Base-by-base conservation (phyloP, 345 rosid genomes). In the Salix purpurea region DNA sequence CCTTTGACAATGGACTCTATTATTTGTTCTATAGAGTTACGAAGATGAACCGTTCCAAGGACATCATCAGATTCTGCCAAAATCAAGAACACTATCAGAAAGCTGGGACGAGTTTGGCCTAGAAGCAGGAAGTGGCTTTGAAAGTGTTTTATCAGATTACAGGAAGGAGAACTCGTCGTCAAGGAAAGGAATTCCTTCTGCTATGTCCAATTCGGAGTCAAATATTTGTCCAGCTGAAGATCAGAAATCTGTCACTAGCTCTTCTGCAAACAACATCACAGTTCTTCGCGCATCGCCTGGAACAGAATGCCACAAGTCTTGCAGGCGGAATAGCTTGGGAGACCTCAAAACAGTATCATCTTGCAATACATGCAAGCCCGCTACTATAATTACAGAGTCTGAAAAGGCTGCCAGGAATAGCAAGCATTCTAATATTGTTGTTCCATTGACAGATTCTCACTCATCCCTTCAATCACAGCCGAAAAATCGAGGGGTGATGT, bases 371-470 rank as follows among this genome's bases (percentile, higher is more conserved):
- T 87, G 88, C 92, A 88, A 78, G 81, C 95, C 91, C 0, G 89
- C 90, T 6, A 65, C 76, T n/a, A 72, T 85, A 36, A 60, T 77
- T 8, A 52, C 85, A 0, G 91, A 81, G 16, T 77, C 88, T 12
- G 93, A 88, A 39, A 77, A 65, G 36, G 77, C 76, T 30, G 65
- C 46, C 42, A 85, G 82, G 82, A 85, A 73, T 81, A 79, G 70
- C 80, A 90, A 70, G 89, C 84, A 65, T 81, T 90, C 97, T 7
- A 95, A 91, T 77, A 86, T 81, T 8, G 91, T 91, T 61, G 94
- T 90, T 70, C 97, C 97, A 19, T 74, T 91, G 78, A 88, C 90
- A 9, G 92, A 92, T 82, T 86, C 94, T 5, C 97, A 88, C 39
- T 88, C 92, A 0, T 77, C 88, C 2, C 79, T 78, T 70, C 94